These are phyloP conservation scores for Aurantiochytrium sp. DNA, from an alignment of 108 stramenopile genomes.

Conservation along the genomic window DNA sequence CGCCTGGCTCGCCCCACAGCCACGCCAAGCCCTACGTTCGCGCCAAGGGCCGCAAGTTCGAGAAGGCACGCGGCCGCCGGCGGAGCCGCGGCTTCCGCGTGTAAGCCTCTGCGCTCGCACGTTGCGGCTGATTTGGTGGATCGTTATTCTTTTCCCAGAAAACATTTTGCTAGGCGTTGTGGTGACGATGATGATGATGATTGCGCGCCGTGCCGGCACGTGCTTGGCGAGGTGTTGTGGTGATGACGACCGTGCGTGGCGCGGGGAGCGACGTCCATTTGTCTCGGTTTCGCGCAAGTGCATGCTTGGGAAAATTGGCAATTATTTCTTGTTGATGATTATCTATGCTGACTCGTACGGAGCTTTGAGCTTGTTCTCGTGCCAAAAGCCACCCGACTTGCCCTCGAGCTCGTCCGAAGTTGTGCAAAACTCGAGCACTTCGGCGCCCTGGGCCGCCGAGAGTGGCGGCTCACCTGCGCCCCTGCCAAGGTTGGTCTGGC, in stretches of 20 bases:
- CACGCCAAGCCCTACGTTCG: constrained; percentile 97
- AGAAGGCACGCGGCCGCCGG: constrained; percentile 98
- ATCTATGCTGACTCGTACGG: no score
- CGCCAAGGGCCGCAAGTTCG: constrained; percentile 99
- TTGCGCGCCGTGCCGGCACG: no score
- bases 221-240: no score
- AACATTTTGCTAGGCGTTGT: constrained; percentile 6
- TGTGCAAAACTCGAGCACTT: constrained; percentile 64
- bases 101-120: constrained; percentile 43
- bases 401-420: constrained; percentile 44
- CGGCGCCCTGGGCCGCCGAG: constrained; percentile 66
- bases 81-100: constrained; percentile 94
- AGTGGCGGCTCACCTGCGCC: constrained; percentile 50
- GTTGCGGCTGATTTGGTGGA: background rate
- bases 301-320: no score
- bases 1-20: constrained; percentile 77
- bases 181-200: no score
- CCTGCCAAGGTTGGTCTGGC: constrained; percentile 73
- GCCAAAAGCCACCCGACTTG: background rate
- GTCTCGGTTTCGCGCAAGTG: no score
- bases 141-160: background rate
- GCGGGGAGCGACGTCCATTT: no score
- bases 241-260: no score
- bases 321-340: no score
- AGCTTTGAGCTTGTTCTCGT: background rate